Percentiles rank a stretch among this genome's conserved stretches.
phyloP scores from a whole-genome alignment of 2,329 filamentous ascomycete genomes.

The Penicillium sp. region DNA sequence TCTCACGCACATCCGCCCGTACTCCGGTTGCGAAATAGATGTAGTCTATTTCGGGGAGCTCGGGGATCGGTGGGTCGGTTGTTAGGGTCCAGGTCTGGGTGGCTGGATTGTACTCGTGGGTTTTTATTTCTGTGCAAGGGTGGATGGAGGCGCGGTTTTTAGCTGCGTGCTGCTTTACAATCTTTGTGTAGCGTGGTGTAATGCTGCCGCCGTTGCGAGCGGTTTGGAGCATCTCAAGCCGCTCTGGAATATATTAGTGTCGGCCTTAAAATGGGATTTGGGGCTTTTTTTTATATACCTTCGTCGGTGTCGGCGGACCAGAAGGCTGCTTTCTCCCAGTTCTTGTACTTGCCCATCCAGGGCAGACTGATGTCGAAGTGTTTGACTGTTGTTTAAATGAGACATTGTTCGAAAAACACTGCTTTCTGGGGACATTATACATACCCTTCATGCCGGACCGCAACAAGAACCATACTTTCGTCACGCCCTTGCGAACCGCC shows the following conservation, averaged over 20 bases:
- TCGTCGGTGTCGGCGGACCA: conserved; percentile 73
- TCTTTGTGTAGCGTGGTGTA: conserved; percentile 66
- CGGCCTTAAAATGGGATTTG: background rate
- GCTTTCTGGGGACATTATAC: conserved; percentile 3
- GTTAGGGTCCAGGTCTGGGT: conserved; percentile 53
- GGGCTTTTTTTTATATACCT: conserved; percentile 31
- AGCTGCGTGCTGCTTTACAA: conserved; percentile 61
- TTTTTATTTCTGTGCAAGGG: conserved; percentile 57
- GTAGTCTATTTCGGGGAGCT: conserved; percentile 59
- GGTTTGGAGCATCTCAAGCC: conserved; percentile 62
- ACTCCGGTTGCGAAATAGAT: conserved; percentile 76
- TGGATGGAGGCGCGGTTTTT: conserved; percentile 56
- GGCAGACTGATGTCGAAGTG: conserved; percentile 74
- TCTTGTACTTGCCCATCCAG: conserved; percentile 82
- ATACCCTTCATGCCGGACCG: conserved; percentile 53
- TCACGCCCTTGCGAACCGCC: conserved; percentile 63
- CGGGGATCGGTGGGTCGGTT: conserved; percentile 54
- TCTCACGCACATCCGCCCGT: conserved; percentile 59
- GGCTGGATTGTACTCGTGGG: conserved; percentile 51
- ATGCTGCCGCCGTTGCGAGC: conserved; percentile 77
- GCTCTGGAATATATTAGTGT: conserved; percentile 45
- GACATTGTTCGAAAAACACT: background rate
- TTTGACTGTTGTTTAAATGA: conserved; percentile 53
- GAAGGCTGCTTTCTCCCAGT: conserved; percentile 72
- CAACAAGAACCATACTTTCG: conserved; percentile 69